Conservation (phyloP, 2,329 filamentous ascomycete species). For the Alternaria gaisen region DNA sequence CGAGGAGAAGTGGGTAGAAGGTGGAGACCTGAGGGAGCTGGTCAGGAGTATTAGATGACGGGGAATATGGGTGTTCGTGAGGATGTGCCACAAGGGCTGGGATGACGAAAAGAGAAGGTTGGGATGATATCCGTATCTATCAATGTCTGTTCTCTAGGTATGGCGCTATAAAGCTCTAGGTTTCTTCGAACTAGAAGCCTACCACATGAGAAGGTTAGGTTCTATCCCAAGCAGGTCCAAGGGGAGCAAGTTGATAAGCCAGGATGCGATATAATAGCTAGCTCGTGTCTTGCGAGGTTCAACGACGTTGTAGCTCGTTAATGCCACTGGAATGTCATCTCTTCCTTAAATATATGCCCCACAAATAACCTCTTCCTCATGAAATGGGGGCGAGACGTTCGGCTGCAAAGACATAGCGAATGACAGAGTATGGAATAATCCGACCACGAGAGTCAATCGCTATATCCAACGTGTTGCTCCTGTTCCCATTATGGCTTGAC, state of each 20-base stretch:
- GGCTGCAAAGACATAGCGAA: not conserved
- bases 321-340: not conserved
- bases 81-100: not conserved
- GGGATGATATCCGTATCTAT: not conserved
- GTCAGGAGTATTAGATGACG: slow-evolving; percentile 55
- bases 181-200: not conserved
- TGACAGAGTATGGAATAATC: not conserved
- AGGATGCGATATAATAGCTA: not conserved
- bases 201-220: not conserved
- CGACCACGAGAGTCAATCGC: not conserved
- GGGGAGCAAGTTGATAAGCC: not conserved
- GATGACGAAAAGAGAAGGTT: not conserved
- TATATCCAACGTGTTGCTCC: not conserved
- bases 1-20: slow-evolving; percentile 59
- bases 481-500: not conserved
- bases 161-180: not conserved
- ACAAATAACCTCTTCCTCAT: not conserved
- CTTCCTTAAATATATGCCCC: not conserved
- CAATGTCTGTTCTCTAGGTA: not conserved
- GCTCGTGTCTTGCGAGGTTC: not conserved
- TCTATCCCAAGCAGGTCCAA: not conserved
- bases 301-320: not conserved
- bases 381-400: not conserved
- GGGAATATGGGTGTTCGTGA: not conserved
- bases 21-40: slow-evolving; percentile 59